Evolutionary conservation across 805 yeast genomes (phyloP).

Genomic region (Blastobotrys robertii): DNA sequence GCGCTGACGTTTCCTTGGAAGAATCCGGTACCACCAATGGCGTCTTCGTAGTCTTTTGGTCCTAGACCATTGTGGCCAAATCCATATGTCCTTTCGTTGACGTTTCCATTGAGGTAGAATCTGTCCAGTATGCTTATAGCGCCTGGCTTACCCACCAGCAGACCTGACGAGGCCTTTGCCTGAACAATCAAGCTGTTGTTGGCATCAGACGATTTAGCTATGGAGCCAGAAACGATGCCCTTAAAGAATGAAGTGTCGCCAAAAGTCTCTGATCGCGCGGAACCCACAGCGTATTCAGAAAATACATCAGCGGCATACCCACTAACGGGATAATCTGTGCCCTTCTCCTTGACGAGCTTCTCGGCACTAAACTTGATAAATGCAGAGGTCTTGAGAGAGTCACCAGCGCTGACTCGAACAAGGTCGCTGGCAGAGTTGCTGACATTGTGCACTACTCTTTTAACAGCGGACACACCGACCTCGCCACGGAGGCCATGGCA

Average conservation of each 20-base stretch:
- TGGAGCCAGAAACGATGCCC: conserved; percentile 10
- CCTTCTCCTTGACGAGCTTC: conserved; percentile 24
- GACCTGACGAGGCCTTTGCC: conserved; percentile 2
- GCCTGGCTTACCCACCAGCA: conserved; percentile 25
- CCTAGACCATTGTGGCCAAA: conserved; percentile 59
- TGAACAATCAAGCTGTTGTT: conserved; percentile 4
- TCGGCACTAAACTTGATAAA: conserved; percentile 33
- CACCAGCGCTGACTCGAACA: conserved; percentile 53
- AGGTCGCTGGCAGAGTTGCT: conserved; percentile 44
- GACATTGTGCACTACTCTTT: conserved; percentile 45
- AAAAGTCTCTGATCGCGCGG: background rate
- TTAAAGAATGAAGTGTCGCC: conserved; percentile 18
- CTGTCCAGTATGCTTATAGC: conserved; percentile 52
- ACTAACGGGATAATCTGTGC: conserved; percentile 32
- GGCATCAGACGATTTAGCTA: conserved; percentile 9
- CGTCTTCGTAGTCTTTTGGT: conserved; percentile 42
- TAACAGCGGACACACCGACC: conserved; percentile 47
- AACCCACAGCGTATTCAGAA: conserved; percentile 22
- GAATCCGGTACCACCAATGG: conserved; percentile 60
- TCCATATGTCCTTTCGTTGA: conserved; percentile 36
- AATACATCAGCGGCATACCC: conserved; percentile 34
- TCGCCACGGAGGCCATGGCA: conserved; percentile 1
- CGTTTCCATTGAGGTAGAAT: conserved; percentile 56
- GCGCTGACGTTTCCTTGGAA: conserved; percentile 44
- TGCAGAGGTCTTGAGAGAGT: conserved; percentile 47